Conservation (phyloP, 1,139 yeast genomes). For the Pichia inconspicua region DNA sequence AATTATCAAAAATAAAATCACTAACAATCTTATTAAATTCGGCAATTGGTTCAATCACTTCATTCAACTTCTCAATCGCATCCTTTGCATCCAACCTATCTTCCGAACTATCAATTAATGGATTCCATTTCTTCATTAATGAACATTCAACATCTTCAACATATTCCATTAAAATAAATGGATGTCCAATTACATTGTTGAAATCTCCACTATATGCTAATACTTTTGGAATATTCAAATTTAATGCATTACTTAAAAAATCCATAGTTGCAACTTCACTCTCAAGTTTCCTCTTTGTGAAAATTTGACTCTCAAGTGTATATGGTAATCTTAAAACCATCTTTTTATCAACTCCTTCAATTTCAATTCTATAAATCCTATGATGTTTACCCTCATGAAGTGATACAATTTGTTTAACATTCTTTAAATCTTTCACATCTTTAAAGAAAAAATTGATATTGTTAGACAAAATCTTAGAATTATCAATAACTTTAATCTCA, state of each 20-base stretch:
- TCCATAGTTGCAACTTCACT: constrained; percentile 94
- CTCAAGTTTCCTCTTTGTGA: constrained; percentile 60
- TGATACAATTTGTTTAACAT: constrained; percentile 67
- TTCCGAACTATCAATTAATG: constrained; percentile 44
- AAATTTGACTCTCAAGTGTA: constrained; percentile 54
- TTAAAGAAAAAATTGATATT: constrained; percentile 18
- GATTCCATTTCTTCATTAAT: constrained; percentile 87
- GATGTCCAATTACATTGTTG: constrained; percentile 56
- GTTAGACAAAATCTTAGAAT: constrained; percentile 13
- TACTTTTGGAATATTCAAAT: constrained; percentile 61
- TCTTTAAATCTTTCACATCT: constrained; percentile 15
- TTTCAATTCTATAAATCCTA: constrained; percentile 64
- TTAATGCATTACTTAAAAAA: constrained; percentile 51
- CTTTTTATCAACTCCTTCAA: constrained; percentile 32
- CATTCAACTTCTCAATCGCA: constrained; percentile 39
- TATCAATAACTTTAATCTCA: constrained; percentile 14
- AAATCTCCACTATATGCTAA: constrained; percentile 61
- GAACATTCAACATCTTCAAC: constrained; percentile 57
- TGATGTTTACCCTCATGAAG: constrained; percentile 93
- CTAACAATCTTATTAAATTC: constrained; percentile 49
- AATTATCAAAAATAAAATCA: constrained; percentile 52
- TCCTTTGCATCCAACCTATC: constrained; percentile 34
- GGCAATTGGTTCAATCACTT: constrained; percentile 55
- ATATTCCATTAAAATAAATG: constrained; percentile 74
- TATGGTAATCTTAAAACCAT: constrained; percentile 83